Percentiles rank a stretch among this genome's conserved stretches.
Conservation (phyloP, 768 basidiomycete species). For the Rhizopogon vesiculosus region DNA sequence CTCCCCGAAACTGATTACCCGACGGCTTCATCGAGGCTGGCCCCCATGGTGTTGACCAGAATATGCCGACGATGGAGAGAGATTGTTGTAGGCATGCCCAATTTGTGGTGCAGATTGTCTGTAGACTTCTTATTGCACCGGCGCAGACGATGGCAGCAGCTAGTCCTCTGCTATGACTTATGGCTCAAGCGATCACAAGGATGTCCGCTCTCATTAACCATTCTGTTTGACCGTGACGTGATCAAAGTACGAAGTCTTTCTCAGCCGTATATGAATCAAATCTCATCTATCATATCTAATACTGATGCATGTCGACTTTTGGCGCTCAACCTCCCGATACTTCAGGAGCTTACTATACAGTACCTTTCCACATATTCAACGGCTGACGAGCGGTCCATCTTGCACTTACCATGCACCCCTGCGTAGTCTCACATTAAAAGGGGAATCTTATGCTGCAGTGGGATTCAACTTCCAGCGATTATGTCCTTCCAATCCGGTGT, state of each 20-base stretch:
- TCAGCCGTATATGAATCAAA: conserved; percentile 12
- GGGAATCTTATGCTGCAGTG: background rate
- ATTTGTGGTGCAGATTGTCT: conserved; percentile 35
- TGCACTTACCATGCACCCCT: background rate
- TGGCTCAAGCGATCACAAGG: background rate
- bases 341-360: conserved; percentile 13
- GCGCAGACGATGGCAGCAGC: background rate
- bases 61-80: no score
- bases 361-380: background rate
- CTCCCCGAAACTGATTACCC: conserved; percentile 18
- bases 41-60: conserved; percentile 33
- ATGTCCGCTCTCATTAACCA: conserved; percentile 15
- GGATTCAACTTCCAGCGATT: conserved; percentile 5
- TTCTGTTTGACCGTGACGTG: conserved; percentile 4
- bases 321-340: conserved; percentile 13
- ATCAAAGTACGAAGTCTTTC: conserved; percentile 2
- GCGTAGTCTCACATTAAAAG: conserved; percentile 8
- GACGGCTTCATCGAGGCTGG: conserved; percentile 11
- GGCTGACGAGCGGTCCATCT: background rate
- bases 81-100: no score
- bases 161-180: conserved; percentile 6
- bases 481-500: conserved; percentile 10
- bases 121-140: conserved; percentile 1
- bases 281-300: conserved; percentile 10
- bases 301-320: conserved; percentile 9